A percentile compares a stretch with the other conserved stretches of the same genome.
Evolutionary conservation across 2,329 filamentous ascomycete species (phyloP).

Genomic region (Nannizziopsis barbatae): DNA sequence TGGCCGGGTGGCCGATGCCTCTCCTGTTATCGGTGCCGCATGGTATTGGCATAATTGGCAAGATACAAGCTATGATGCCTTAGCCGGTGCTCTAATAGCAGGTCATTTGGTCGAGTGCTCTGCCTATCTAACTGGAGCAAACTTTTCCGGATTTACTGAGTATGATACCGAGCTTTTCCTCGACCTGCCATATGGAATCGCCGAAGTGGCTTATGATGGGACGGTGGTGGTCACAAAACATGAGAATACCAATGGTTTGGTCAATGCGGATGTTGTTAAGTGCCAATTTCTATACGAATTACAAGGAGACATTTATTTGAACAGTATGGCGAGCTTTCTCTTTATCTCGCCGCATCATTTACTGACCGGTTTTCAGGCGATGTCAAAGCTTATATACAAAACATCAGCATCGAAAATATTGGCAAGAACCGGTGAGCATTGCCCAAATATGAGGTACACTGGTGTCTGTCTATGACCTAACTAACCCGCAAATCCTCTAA

Average conservation of each 20-base stretch:
- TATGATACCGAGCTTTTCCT: constrained; percentile 35
- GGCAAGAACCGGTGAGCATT: constrained; percentile 23
- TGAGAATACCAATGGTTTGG: constrained; percentile 31
- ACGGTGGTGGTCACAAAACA: constrained; percentile 42
- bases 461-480: neutral
- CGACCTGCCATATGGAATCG: constrained; percentile 41
- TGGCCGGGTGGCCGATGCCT: constrained; percentile 41
- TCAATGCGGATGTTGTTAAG: constrained; percentile 26
- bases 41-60: constrained; percentile 47
- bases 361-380: constrained; percentile 6
- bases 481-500: constrained; percentile 5
- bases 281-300: constrained; percentile 43
- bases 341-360: neutral
- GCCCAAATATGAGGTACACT: neutral
- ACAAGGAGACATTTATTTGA: constrained; percentile 40
- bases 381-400: constrained; percentile 34
- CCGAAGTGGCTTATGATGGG: constrained; percentile 39
- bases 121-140: constrained; percentile 21
- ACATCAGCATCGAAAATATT: constrained; percentile 29
- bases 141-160: constrained; percentile 40
- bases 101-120: constrained; percentile 24
- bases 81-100: constrained; percentile 36
- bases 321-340: constrained; percentile 22
- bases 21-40: constrained; percentile 46
- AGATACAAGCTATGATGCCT: constrained; percentile 37